Evolutionary conservation across 2,329 filamentous ascomycete genomes (phyloP).

Genomic region (Apiospora koreana): DNA sequence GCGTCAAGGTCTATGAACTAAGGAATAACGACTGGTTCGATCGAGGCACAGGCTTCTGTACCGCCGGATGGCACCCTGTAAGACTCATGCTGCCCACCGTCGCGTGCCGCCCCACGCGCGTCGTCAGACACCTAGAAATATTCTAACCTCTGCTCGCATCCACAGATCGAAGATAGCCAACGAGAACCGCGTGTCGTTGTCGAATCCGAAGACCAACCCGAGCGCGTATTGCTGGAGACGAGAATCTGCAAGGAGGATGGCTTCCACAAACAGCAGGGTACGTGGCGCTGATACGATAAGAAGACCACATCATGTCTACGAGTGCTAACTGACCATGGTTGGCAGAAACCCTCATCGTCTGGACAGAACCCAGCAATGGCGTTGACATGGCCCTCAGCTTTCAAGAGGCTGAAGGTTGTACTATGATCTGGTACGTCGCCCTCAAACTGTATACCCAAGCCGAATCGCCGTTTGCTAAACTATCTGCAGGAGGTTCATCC

Average conservation of each 20-base stretch:
- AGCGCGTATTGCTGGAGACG: constrained; percentile 82
- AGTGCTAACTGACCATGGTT: constrained; percentile 21
- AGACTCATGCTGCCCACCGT: constrained; percentile 34
- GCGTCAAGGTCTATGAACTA: constrained; percentile 99
- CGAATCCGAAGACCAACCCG: constrained; percentile 88
- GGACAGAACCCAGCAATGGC: constrained; percentile 83
- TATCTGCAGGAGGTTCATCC: constrained; percentile 79
- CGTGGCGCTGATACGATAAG: constrained; percentile 25
- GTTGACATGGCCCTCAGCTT: constrained; percentile 98
- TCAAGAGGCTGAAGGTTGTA: constrained; percentile 93
- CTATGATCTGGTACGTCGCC: constrained; percentile 76
- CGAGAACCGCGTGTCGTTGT: constrained; percentile 89
- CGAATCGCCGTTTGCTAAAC: background rate
- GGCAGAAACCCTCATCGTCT: constrained; percentile 93
- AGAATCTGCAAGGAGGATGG: constrained; percentile 91
- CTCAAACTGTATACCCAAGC: constrained; percentile 19
- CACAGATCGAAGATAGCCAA: constrained; percentile 58
- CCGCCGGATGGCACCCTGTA: constrained; percentile 73
- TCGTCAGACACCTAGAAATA: constrained; percentile 1
- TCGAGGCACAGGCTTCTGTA: constrained; percentile 93
- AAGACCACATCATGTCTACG: background rate
- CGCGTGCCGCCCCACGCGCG: constrained; percentile 11
- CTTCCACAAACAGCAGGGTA: constrained; percentile 98
- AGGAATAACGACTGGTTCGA: constrained; percentile 99
- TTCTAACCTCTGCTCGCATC: background rate